These are phyloP conservation scores for Cerrena zonata DNA, from an alignment of 1,284 basidiomycete genomes.

Conservation along the genomic window DNA sequence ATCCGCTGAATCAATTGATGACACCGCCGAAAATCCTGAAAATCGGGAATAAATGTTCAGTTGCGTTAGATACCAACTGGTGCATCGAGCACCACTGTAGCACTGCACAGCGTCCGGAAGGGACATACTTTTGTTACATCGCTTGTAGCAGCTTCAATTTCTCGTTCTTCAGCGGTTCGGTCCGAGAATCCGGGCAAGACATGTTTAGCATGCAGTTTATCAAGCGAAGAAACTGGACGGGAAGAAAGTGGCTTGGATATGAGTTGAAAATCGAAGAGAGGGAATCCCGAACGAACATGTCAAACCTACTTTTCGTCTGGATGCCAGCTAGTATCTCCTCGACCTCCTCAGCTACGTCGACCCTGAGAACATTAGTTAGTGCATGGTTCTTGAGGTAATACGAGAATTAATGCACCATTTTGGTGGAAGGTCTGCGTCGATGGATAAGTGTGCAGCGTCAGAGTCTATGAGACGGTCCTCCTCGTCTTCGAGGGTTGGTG, in stretches of 20 bases:
- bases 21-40: constrained; percentile 79
- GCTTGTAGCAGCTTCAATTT: constrained; percentile 82
- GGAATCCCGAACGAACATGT: constrained; percentile 16
- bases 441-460: constrained; percentile 39
- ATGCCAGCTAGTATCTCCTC: constrained; percentile 69
- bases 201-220: constrained; percentile 93
- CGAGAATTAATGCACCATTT: constrained; percentile 24
- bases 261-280: constrained; percentile 15
- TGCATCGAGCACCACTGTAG: not conserved
- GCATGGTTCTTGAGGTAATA: too few relatives aligned
- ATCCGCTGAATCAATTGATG: constrained; percentile 77
- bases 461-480: constrained; percentile 62
- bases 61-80: not conserved
- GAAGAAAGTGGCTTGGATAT: constrained; percentile 15
- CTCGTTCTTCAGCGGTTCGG: constrained; percentile 85
- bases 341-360: constrained; percentile 85
- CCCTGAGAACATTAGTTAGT: constrained; percentile 47
- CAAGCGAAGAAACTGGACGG: constrained; percentile 65
- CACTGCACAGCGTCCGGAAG: not conserved
- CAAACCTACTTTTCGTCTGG: constrained; percentile 71
- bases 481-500: constrained; percentile 51
- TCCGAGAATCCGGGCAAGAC: constrained; percentile 94
- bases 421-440: constrained; percentile 48
- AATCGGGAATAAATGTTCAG: not conserved
- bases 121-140: constrained; percentile 76